phyloP scores from a whole-genome alignment of 1,284 basidiomycete species.

The Ganoderma sinense region DNA sequence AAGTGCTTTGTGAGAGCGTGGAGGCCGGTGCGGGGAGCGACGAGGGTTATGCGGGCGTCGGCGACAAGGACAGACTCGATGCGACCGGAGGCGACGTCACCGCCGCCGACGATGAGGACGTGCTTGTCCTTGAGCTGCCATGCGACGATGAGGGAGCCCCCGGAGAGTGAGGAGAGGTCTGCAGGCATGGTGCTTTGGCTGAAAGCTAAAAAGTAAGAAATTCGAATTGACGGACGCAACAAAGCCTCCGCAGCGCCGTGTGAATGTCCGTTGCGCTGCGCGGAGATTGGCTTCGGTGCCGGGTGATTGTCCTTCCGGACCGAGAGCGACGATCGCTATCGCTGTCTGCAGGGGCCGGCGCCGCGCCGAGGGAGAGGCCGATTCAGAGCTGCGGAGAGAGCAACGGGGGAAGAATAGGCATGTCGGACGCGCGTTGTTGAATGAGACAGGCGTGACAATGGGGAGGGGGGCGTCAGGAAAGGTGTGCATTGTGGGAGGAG shows the following conservation, averaged over 20 bases:
- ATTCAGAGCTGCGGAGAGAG: neutral
- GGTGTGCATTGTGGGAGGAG: neutral
- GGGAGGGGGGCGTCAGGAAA: neutral
- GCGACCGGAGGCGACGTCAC: conserved; percentile 83
- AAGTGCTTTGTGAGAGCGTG: conserved; percentile 64
- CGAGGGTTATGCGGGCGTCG: conserved; percentile 68
- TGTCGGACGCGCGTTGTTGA: neutral
- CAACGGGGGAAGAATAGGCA: conserved; percentile 1
- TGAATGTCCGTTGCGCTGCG: neutral
- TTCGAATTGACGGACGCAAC: neutral
- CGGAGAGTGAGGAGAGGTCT: conserved; percentile 40
- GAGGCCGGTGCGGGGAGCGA: conserved; percentile 68
- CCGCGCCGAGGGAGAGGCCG: neutral
- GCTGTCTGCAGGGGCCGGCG: conserved; percentile 3
- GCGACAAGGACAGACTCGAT: conserved; percentile 75
- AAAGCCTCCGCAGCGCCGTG: neutral
- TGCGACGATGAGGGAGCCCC: conserved; percentile 84
- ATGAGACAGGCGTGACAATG: neutral
- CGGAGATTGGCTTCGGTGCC: conserved; percentile 7
- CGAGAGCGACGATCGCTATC: conserved; percentile 24
- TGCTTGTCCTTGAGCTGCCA: conserved; percentile 85
- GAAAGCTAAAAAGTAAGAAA: neutral
- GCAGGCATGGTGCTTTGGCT: conserved; percentile 18
- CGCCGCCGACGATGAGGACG: conserved; percentile 91
- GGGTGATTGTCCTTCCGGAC: conserved; percentile 20